Percentiles rank a stretch among this genome's conserved stretches.
phyloP scores from a whole-genome alignment of 164 flowering plant species.

The Kingdonia uniflora region DNA sequence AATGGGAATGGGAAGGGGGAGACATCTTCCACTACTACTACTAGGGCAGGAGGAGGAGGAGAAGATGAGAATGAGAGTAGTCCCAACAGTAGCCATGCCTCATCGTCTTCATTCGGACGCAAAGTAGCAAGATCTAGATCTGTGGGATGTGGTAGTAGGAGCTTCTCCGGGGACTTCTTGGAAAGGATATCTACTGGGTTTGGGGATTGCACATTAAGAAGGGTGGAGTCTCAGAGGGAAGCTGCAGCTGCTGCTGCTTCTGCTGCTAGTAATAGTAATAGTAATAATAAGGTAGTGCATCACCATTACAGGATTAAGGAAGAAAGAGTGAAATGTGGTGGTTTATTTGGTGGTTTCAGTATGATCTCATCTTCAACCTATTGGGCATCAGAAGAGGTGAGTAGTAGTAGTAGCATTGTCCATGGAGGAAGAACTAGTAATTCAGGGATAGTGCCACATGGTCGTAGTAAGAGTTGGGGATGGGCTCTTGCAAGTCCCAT shows the following conservation, averaged over 20 bases:
- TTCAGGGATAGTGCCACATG: conserved; percentile 17
- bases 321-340: conserved; percentile 85
- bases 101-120: conserved; percentile 49
- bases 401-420: not conserved
- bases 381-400: conserved; percentile 22
- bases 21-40: conserved; percentile 13
- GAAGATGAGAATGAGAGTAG: conserved; percentile 24
- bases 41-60: conserved; percentile 10
- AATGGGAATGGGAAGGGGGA: not conserved
- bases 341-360: conserved; percentile 69
- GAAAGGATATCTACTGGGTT: conserved; percentile 85
- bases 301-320: conserved; percentile 45
- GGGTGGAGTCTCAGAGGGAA: conserved; percentile 92
- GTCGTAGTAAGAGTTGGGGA: conserved; percentile 65
- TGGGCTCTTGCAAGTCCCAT: conserved; percentile 94
- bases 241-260: conserved; percentile 29
- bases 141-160: conserved; percentile 92
- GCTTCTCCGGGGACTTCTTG: conserved; percentile 91
- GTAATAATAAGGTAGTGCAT: conserved; percentile 12
- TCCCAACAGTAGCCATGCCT: conserved; percentile 28
- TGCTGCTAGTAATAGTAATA: too few species aligned
- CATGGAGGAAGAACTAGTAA: conserved; percentile 14
- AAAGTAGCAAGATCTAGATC: conserved; percentile 95
- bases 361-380: conserved; percentile 51
- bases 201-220: conserved; percentile 80